phyloP scores from a whole-genome alignment of 495 filamentous ascomycete genomes.

The Neurospora sp. region DNA sequence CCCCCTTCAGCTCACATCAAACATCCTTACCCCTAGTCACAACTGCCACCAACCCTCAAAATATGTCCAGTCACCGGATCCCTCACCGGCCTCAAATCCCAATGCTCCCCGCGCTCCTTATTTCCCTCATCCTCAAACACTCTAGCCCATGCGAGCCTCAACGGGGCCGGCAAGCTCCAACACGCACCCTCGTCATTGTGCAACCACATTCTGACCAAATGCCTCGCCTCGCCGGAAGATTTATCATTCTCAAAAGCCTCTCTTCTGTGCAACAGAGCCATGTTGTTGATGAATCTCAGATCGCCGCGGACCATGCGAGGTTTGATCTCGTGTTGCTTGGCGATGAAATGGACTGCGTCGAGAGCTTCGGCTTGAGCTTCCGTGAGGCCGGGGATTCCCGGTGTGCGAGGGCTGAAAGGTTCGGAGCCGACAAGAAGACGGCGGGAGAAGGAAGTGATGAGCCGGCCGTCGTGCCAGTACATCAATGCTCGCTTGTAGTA shows the following conservation, averaged over 20 bases:
- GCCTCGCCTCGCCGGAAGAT: background rate
- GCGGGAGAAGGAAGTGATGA: constrained; percentile 38
- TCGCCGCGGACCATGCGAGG: constrained; percentile 45
- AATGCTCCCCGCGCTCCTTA: constrained; percentile 8
- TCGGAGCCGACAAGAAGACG: constrained; percentile 38
- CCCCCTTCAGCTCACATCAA: too few relatives aligned
- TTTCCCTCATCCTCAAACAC: constrained; percentile 15
- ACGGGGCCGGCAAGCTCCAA: constrained; percentile 12
- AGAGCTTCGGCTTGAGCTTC: constrained; percentile 33
- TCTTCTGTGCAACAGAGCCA: constrained; percentile 13
- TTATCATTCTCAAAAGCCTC: constrained; percentile 16
- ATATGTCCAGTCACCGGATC: constrained; percentile 9
- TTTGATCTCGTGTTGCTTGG: constrained; percentile 39
- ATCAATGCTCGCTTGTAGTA: constrained; percentile 35
- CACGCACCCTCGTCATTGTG: constrained; percentile 14
- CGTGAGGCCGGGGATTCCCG: constrained; percentile 39
- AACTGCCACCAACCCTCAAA: constrained; percentile 9
- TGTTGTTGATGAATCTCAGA: constrained; percentile 51
- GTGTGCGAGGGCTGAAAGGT: constrained; percentile 31
- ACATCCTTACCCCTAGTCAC: constrained; percentile 2
- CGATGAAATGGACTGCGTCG: constrained; percentile 42
- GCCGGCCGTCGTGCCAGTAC: constrained; percentile 29
- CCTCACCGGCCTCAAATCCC: constrained; percentile 13
- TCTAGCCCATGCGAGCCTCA: constrained; percentile 15
- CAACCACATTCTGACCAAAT: constrained; percentile 16